Conservation (phyloP, 2,329 filamentous ascomycete species). For the Fusarium piperis region DNA sequence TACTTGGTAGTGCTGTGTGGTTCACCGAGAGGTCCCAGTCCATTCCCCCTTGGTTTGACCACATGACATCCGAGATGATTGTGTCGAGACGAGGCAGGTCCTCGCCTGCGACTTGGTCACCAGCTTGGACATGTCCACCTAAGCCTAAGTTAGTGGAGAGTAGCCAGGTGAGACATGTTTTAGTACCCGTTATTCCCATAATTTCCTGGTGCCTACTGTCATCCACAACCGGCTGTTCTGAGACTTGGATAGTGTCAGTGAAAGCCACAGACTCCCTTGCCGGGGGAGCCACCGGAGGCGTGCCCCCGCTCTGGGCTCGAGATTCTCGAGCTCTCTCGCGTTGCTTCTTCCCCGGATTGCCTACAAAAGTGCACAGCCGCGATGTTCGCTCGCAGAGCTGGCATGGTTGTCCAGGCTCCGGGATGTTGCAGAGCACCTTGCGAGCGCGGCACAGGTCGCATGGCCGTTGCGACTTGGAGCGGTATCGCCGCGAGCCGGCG, state of each 20-base stretch:
- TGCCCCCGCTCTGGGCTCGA: not conserved
- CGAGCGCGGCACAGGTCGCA: constrained; percentile 37
- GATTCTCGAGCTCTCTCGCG: not conserved
- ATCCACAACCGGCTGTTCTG: not conserved
- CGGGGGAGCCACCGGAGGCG: not conserved
- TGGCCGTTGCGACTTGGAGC: constrained; percentile 35
- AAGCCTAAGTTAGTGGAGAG: not conserved
- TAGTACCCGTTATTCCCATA: not conserved
- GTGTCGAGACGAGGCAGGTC: not conserved
- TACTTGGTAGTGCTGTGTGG: not conserved
- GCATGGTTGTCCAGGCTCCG: constrained; percentile 38
- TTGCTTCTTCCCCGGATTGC: constrained; percentile 27
- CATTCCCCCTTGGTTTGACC: not conserved
- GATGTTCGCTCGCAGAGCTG: constrained; percentile 39
- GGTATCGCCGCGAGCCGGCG: constrained; percentile 23
- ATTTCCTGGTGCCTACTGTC: not conserved
- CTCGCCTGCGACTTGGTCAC: not conserved
- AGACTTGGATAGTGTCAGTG: not conserved
- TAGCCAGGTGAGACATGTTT: not conserved
- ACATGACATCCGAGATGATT: not conserved
- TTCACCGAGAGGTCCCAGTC: not conserved
- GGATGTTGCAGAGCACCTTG: constrained; percentile 42
- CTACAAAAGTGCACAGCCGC: constrained; percentile 37
- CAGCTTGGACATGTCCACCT: not conserved
- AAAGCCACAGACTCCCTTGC: not conserved